Percentiles rank a stretch among this genome's conserved stretches.
phyloP scores from a whole-genome alignment of 345 rosid genomes.

The Viola odorata region DNA sequence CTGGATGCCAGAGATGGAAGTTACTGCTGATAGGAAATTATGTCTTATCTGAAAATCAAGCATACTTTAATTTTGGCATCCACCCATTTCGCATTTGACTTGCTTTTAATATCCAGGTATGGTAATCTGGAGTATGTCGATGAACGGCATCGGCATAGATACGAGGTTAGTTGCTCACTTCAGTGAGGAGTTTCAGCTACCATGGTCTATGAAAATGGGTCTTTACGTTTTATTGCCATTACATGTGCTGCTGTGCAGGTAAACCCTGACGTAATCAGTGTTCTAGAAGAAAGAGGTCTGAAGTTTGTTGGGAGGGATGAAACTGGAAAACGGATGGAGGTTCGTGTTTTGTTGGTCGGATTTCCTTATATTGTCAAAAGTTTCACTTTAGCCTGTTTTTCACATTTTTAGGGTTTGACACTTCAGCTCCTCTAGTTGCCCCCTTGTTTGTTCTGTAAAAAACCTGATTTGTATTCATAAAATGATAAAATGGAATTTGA shows the following conservation, averaged over 20 bases:
- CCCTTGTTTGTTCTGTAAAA: neutral
- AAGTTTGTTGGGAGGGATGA: conserved; percentile 36
- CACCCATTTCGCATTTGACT: neutral
- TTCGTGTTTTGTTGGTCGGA: conserved; percentile 2
- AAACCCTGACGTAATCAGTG: conserved; percentile 22
- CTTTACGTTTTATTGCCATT: neutral
- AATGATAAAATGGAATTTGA: neutral
- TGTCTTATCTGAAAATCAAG: no score
- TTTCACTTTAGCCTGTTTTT: neutral
- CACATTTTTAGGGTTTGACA: no score
- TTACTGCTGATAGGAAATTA: no score
- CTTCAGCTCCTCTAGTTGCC: no score
- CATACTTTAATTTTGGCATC: neutral
- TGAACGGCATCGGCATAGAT: conserved; percentile 33
- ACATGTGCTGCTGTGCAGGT: conserved; percentile 14
- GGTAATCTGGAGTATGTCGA: conserved; percentile 20
- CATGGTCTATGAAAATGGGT: neutral
- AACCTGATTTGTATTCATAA: neutral
- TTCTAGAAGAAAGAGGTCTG: conserved; percentile 24
- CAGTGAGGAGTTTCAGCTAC: neutral
- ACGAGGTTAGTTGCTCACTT: conserved; percentile 26
- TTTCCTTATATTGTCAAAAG: neutral
- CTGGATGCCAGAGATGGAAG: no score
- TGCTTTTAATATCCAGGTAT: conserved; percentile 16
- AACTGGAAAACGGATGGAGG: conserved; percentile 38